Base-by-base conservation (phyloP, 257 asterid genomes). In the Scutellaria barbata region DNA sequence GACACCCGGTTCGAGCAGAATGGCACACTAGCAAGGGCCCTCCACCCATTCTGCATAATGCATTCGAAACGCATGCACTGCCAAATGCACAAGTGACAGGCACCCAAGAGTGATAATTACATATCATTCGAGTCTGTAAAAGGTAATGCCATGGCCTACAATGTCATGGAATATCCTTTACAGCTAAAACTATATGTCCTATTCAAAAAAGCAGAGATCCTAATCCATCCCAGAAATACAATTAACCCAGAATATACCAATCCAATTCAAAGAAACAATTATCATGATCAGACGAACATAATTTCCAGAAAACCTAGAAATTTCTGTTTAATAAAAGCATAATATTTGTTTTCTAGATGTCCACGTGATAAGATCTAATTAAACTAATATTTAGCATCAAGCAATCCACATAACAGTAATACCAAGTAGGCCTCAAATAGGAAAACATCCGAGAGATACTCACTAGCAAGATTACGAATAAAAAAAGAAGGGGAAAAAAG, bases 351-450 rank as follows among this genome's bases (percentile, higher is more conserved):
- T 54, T 17, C 18, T 41, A 53, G 60, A 41, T 6, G 56, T 14
- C 40, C 68, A 62, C 9, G 25, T 48, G 47, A 72, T 40, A 72
- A 47, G 51, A 81, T 46, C 43, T 74, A 66, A 72, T 41, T 16
- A 68, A 60, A 75, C 75, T 72, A 68, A 69, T 56, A 74, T 62
- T n/a, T 35, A 71, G 73, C 61, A 71, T 62, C 35, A 60, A 45
- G 47, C 8, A 55, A 77, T 20, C 58, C 58, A 55, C 73, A 77
- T 61, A 60, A 39, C 25, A 54, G 68, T 66, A 67, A 53, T 55
- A 71, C 61, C 70, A 22, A 66, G 63, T 7, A 74, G 65, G 74
- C 71, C 79, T 56, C 82, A 68, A 50, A 66, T 14, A 60, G 55
- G 8, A 65, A 74, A 59, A 54, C 69, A 75, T 68, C 59, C 51